A percentile compares a stretch with the other conserved stretches of the same genome.
Evolutionary conservation across 164 flowering plant genomes (phyloP).

Genomic region (Umbilicus rupestris): DNA sequence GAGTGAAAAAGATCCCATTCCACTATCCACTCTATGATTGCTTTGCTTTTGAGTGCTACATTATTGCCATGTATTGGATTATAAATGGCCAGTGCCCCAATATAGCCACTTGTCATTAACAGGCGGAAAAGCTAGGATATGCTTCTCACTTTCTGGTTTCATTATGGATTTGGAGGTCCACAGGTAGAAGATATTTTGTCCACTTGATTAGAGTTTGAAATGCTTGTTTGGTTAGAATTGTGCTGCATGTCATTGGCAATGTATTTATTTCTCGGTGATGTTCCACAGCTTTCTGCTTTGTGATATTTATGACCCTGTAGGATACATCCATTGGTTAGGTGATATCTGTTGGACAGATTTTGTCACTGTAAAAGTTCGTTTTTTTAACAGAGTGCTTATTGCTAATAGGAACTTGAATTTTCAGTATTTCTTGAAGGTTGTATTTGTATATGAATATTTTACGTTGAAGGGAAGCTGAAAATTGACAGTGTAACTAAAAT

Average conservation of each 20-base stretch:
- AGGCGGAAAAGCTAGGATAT: neutral
- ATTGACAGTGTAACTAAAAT: neutral
- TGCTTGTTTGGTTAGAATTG: neutral
- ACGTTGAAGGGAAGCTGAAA: neutral
- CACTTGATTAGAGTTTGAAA: slow-evolving; percentile 1
- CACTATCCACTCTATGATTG: neutral
- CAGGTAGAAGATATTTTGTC: neutral
- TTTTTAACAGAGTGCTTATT: too few species aligned
- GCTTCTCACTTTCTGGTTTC: neutral
- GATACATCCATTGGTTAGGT: neutral
- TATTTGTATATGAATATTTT: neutral
- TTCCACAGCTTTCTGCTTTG: neutral
- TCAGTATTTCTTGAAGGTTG: neutral
- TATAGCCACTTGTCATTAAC: slow-evolving; percentile 1
- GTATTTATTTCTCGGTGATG: neutral
- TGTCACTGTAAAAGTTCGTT: neutral
- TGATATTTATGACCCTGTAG: neutral
- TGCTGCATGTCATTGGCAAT: neutral
- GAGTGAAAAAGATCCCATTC: slow-evolving; percentile 4
- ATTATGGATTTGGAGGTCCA: slow-evolving; percentile 3
- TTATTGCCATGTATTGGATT: slow-evolving; percentile 6
- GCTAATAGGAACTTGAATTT: too few species aligned
- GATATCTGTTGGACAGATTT: neutral
- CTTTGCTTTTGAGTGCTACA: neutral
- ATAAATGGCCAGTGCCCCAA: neutral